Evolutionary conservation across 305 asterid species (phyloP).

Genomic region (Ajuga reptans): DNA sequence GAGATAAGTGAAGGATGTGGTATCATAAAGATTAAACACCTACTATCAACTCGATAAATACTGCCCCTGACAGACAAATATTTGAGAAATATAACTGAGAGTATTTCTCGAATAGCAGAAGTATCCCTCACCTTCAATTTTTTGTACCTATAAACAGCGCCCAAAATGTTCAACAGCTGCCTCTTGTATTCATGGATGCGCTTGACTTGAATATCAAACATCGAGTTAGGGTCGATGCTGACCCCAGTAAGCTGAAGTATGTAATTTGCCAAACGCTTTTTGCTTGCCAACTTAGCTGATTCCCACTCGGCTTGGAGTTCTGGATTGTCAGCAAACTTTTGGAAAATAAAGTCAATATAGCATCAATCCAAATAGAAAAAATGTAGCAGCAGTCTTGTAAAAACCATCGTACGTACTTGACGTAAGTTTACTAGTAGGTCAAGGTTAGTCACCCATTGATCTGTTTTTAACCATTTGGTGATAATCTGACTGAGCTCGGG

Average conservation of each 20-base stretch:
- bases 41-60: not conserved
- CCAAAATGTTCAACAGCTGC: slow-evolving; percentile 88
- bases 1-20: not conserved
- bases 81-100: not conserved
- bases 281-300: slow-evolving; percentile 89
- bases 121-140: slow-evolving; percentile 72
- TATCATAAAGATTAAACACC: slow-evolving; percentile 5
- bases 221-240: slow-evolving; percentile 73
- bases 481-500: slow-evolving; percentile 86
- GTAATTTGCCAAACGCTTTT: slow-evolving; percentile 73
- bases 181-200: slow-evolving; percentile 99
- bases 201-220: slow-evolving; percentile 96
- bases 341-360: slow-evolving; percentile 27
- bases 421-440: slow-evolving; percentile 76
- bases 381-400: slow-evolving; percentile 1
- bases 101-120: slow-evolving; percentile 17
- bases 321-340: slow-evolving; percentile 73
- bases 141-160: slow-evolving; percentile 91
- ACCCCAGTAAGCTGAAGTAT: slow-evolving; percentile 70
- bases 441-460: slow-evolving; percentile 85
- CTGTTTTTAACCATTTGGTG: slow-evolving; percentile 96
- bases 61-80: not conserved
- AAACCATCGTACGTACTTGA: slow-evolving; percentile 45
- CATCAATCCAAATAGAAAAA: slow-evolving; percentile 15
- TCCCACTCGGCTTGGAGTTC: slow-evolving; percentile 83